Percentiles rank a stretch among this genome's conserved stretches.
phyloP scores from a whole-genome alignment of 345 rosid species.

The Sisymbrium irio region DNA sequence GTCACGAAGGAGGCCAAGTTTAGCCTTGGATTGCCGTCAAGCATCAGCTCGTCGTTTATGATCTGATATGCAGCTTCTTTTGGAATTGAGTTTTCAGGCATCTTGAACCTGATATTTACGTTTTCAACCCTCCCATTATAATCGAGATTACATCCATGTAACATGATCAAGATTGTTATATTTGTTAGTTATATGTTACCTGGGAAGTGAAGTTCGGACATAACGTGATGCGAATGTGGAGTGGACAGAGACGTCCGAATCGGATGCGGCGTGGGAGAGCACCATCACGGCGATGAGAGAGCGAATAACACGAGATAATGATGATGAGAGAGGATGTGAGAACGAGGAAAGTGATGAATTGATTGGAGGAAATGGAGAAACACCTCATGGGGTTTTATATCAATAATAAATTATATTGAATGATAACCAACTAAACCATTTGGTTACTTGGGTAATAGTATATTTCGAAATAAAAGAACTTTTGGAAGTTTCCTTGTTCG shows the following conservation, averaged over 20 bases:
- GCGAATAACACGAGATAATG: not conserved
- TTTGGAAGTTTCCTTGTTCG: slow-evolving; percentile 20
- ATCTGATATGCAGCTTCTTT: slow-evolving; percentile 96
- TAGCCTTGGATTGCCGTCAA: slow-evolving; percentile 83
- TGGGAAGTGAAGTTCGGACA: slow-evolving; percentile 70
- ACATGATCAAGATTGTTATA: not conserved
- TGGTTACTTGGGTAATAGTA: slow-evolving; percentile 3
- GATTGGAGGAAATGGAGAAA: not conserved
- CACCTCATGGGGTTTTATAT: slow-evolving; percentile 17
- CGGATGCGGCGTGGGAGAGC: slow-evolving; percentile 50
- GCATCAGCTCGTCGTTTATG: slow-evolving; percentile 79
- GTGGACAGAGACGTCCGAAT: slow-evolving; percentile 62
- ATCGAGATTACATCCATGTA: not conserved
- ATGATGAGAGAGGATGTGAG: not conserved
- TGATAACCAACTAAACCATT: not conserved
- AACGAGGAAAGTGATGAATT: slow-evolving; percentile 3
- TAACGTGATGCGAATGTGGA: slow-evolving; percentile 85
- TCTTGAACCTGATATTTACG: slow-evolving; percentile 49
- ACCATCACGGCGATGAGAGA: slow-evolving; percentile 43
- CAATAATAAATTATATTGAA: not conserved
- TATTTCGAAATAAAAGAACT: not conserved
- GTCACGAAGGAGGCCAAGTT: slow-evolving; percentile 92
- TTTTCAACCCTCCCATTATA: not conserved
- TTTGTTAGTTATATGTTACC: slow-evolving; percentile 26
- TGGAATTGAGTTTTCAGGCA: slow-evolving; percentile 82